Evolutionary conservation across 2,329 filamentous ascomycete genomes (phyloP).

Genomic region (Colletotrichum sp.): DNA sequence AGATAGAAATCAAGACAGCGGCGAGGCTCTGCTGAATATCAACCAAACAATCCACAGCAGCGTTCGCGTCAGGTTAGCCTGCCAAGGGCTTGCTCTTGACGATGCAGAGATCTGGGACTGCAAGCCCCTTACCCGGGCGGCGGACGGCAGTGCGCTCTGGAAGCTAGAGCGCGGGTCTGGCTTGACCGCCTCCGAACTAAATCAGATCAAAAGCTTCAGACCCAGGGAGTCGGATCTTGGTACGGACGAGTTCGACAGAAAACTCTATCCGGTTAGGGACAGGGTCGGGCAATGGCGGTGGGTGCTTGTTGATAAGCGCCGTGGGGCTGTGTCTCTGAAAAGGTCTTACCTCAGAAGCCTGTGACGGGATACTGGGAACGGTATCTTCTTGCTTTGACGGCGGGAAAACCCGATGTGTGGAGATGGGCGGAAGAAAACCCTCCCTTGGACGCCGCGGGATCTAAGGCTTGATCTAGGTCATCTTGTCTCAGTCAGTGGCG

Average conservation of each 20-base stretch:
- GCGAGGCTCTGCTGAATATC: slow-evolving; percentile 52
- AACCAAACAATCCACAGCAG: slow-evolving; percentile 60
- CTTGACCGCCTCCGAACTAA: slow-evolving; percentile 29
- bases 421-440: not conserved
- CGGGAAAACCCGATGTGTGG: slow-evolving; percentile 46
- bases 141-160: slow-evolving; percentile 40
- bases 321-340: slow-evolving; percentile 42
- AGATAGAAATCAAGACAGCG: slow-evolving; percentile 36
- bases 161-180: slow-evolving; percentile 36
- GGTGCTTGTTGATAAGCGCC: slow-evolving; percentile 50
- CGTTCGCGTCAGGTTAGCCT: slow-evolving; percentile 55
- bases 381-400: slow-evolving; percentile 49
- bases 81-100: slow-evolving; percentile 53
- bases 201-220: slow-evolving; percentile 36
- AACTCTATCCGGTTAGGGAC: slow-evolving; percentile 24
- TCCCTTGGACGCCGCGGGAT: not conserved
- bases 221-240: slow-evolving; percentile 31
- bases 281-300: slow-evolving; percentile 52
- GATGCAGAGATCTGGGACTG: slow-evolving; percentile 52
- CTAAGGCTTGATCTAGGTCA: not conserved
- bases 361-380: slow-evolving; percentile 55
- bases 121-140: slow-evolving; percentile 35
- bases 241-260: slow-evolving; percentile 21
- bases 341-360: slow-evolving; percentile 55
- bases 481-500: not conserved